Percentiles rank a stretch among this genome's conserved stretches.
phyloP scores from a whole-genome alignment of 2,329 filamentous ascomycete species.

The Karstenula rhodostoma region DNA sequence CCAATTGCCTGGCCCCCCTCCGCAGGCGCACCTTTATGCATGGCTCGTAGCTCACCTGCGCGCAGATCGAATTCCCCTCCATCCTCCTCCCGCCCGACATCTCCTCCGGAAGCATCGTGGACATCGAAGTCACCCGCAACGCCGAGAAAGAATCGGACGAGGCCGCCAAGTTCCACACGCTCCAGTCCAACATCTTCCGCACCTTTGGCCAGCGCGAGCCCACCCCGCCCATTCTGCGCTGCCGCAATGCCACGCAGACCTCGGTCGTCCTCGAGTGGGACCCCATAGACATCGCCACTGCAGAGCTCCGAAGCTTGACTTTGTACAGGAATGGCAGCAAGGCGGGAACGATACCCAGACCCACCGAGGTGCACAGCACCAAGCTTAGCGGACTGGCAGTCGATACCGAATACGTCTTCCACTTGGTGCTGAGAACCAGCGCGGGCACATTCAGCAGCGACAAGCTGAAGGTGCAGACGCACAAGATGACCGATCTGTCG shows the following conservation, averaged over 20 bases:
- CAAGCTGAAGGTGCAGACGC: conserved; percentile 84
- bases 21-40: conserved; percentile 30
- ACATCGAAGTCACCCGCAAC: conserved; percentile 95
- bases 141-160: conserved; percentile 77
- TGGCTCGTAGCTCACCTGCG: conserved; percentile 32
- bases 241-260: conserved; percentile 98
- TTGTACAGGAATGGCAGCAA: conserved; percentile 97
- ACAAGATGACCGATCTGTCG: conserved; percentile 98
- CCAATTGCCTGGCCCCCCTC: conserved; percentile 25
- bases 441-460: conserved; percentile 88
- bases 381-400: conserved; percentile 97
- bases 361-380: conserved; percentile 86
- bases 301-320: conserved; percentile 86
- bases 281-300: conserved; percentile 89
- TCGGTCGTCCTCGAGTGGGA: conserved; percentile 98
- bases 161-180: conserved; percentile 76
- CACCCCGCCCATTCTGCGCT: conserved; percentile 78
- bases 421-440: conserved; percentile 87
- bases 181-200: conserved; percentile 88
- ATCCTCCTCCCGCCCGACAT: conserved; percentile 96
- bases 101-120: conserved; percentile 94
- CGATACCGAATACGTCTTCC: conserved; percentile 94
- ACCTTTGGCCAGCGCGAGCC: conserved; percentile 87
- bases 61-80: conserved; percentile 96
- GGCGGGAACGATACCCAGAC: conserved; percentile 91